Evolutionary conservation across 257 asterid species (phyloP).

Genomic region (Osmanthus fragrans): DNA sequence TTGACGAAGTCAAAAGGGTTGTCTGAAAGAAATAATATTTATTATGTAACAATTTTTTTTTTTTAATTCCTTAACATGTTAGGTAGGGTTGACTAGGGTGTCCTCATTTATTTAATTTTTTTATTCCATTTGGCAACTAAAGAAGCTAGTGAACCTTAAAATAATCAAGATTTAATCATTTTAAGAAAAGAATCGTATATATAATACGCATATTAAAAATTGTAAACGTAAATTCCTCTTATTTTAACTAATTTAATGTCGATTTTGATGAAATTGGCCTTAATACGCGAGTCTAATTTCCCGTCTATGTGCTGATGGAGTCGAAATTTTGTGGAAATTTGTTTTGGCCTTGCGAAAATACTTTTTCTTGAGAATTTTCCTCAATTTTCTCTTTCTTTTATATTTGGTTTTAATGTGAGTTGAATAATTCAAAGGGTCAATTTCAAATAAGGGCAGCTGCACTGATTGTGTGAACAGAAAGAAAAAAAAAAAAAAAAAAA

Average conservation of each 20-base stretch:
- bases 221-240: too few species aligned
- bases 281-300: too few species aligned
- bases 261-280: too few species aligned
- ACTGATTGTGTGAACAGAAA: slow-evolving; percentile 40
- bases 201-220: too few species aligned
- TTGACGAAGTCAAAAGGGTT: slow-evolving; percentile 22
- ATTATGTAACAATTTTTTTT: slow-evolving; percentile 16
- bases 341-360: too few species aligned
- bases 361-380: not conserved
- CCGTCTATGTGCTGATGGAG: too few species aligned
- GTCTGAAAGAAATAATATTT: slow-evolving; percentile 17
- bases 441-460: slow-evolving; percentile 38
- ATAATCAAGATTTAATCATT: too few species aligned
- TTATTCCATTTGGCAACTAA: not conserved
- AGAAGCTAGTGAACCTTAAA: not conserved
- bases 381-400: too few species aligned
- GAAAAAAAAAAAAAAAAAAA: too few species aligned
- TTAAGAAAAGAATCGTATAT: too few species aligned
- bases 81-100: slow-evolving; percentile 40
- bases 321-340: not conserved
- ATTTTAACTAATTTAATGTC: too few species aligned
- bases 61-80: not conserved
- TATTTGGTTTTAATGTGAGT: not conserved
- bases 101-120: slow-evolving; percentile 26
- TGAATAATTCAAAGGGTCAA: not conserved